Evolutionary conservation across 2,329 filamentous ascomycete genomes (phyloP).

Genomic region (Fusarium pseudocircinatum): DNA sequence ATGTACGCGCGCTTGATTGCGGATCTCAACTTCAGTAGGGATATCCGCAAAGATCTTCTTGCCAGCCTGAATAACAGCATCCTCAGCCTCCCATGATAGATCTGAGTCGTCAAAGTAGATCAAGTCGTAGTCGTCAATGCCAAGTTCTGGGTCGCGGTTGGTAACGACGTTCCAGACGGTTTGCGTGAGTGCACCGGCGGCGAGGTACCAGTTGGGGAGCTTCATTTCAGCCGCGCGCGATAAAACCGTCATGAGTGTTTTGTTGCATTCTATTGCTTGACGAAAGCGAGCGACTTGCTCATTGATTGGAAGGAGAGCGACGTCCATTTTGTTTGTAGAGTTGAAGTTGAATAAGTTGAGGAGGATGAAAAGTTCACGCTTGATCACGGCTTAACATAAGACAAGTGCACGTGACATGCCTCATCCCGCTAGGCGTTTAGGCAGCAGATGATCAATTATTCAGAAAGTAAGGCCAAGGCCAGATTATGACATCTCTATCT

Average conservation of each 20-base stretch:
- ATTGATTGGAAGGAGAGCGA: constrained; percentile 41
- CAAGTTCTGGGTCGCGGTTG: constrained; percentile 42
- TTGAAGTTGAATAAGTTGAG: neutral
- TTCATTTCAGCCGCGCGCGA: constrained; percentile 39
- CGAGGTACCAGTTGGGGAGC: constrained; percentile 50
- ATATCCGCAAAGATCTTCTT: constrained; percentile 45
- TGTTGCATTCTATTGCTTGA: constrained; percentile 40
- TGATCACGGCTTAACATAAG: no score
- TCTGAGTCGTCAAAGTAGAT: constrained; percentile 49
- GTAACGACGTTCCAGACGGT: constrained; percentile 52
- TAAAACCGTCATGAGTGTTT: constrained; percentile 44
- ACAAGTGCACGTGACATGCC: constrained; percentile 3
- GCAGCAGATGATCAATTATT: neutral
- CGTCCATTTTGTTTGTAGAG: constrained; percentile 4
- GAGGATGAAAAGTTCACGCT: constrained; percentile 5
- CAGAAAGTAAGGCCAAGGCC: fast-evolving
- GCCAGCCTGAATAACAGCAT: constrained; percentile 46
- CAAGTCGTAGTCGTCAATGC: constrained; percentile 52
- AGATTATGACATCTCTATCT: neutral
- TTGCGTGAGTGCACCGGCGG: constrained; percentile 49
- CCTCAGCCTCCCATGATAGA: constrained; percentile 51
- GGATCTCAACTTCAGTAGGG: constrained; percentile 48
- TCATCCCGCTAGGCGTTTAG: no score
- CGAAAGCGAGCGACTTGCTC: constrained; percentile 40
- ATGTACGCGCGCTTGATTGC: constrained; percentile 52